phyloP scores from a whole-genome alignment of 768 basidiomycete species.

The Guyanaporus albipodus region DNA sequence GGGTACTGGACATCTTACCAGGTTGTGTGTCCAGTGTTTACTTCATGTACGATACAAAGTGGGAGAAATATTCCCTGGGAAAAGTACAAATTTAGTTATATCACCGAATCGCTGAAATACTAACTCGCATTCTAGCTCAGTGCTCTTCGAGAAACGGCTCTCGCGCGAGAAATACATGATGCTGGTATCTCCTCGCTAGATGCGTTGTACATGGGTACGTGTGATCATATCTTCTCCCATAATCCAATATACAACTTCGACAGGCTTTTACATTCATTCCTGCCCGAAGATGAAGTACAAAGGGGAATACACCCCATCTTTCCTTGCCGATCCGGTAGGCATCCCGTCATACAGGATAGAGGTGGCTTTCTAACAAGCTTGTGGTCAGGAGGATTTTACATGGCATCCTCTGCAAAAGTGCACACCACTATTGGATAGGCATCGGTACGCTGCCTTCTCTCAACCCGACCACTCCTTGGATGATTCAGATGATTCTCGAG shows the following conservation, averaged over 20 bases:
- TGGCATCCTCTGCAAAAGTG: conserved; percentile 72
- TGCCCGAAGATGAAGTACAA: conserved; percentile 97
- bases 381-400: conserved; percentile 62
- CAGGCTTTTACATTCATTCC: conserved; percentile 90
- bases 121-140: conserved; percentile 54
- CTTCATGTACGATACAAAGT: conserved; percentile 80
- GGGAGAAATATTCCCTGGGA: conserved; percentile 69
- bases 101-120: too few species aligned
- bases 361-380: conserved; percentile 2
- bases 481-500: conserved; percentile 26
- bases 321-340: conserved; percentile 77
- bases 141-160: conserved; percentile 73
- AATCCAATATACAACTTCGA: background rate
- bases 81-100: conserved; percentile 57
- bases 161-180: conserved; percentile 70
- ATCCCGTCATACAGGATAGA: background rate
- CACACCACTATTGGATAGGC: conserved; percentile 53
- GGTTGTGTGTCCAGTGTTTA: conserved; percentile 81
- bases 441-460: conserved; percentile 69
- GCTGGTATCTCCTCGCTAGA: conserved; percentile 62
- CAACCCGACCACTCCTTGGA: conserved; percentile 52
- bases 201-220: conserved; percentile 83
- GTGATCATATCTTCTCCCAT: background rate
- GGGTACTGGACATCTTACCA: conserved; percentile 88
- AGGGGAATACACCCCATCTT: conserved; percentile 87